A percentile compares a stretch with the other conserved stretches of the same genome.
Evolutionary conservation across 352 stramenopile genomes (phyloP).

Genomic region (Pythium periplocum): DNA sequence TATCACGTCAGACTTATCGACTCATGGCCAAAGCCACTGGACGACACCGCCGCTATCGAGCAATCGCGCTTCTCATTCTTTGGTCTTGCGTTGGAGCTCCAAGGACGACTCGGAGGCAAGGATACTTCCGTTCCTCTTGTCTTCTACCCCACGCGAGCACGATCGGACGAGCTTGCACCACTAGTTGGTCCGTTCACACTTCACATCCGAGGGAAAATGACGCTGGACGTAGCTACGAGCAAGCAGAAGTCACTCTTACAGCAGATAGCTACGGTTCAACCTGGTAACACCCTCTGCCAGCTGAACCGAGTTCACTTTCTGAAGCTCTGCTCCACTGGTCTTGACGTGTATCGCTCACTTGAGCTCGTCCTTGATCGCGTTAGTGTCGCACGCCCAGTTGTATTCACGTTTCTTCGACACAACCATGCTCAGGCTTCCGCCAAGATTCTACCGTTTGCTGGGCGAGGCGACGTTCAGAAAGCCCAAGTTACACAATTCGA

Average conservation of each 20-base stretch:
- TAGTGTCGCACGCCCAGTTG: constrained; percentile 36
- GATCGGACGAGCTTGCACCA: constrained; percentile 1
- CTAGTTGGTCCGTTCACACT: constrained; percentile 20
- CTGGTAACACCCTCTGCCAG: constrained; percentile 32
- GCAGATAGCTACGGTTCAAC: constrained; percentile 30
- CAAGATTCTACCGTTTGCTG: constrained; percentile 60
- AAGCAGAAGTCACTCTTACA: constrained; percentile 29
- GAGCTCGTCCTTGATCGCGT: constrained; percentile 19
- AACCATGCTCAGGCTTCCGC: constrained; percentile 37
- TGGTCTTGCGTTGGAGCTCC: constrained; percentile 12
- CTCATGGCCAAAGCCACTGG: constrained; percentile 2
- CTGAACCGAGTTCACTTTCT: constrained; percentile 47
- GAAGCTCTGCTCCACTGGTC: constrained; percentile 14
- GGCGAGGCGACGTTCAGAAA: constrained; percentile 42
- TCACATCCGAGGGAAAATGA: constrained; percentile 10
- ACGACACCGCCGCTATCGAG: background rate
- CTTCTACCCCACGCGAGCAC: constrained; percentile 3
- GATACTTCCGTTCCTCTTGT: background rate
- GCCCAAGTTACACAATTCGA: constrained; percentile 37
- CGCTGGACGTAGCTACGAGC: constrained; percentile 5
- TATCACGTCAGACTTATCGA: constrained; percentile 19
- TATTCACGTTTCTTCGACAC: constrained; percentile 51
- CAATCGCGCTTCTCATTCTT: constrained; percentile 13
- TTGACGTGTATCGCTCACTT: constrained; percentile 27
- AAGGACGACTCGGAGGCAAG: background rate